Conservation (phyloP, 2,329 filamentous ascomycete genomes). For the Calonectria montana region DNA sequence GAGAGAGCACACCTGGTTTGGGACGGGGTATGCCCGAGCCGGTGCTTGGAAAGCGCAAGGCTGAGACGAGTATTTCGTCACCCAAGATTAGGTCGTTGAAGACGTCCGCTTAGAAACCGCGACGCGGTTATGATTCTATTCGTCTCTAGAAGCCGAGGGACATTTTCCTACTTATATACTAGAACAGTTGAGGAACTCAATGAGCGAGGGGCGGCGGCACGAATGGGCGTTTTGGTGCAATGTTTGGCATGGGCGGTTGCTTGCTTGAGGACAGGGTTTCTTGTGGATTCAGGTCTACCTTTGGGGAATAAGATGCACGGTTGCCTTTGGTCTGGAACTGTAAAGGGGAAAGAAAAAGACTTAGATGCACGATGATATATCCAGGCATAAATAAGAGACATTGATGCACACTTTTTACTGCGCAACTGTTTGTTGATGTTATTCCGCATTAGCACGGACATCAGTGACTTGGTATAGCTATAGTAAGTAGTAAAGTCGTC, state of each 20-base stretch:
- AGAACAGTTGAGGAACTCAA: background rate
- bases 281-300: background rate
- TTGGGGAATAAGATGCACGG: background rate
- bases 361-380: background rate
- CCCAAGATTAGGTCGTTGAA: constrained; percentile 52
- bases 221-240: constrained; percentile 22
- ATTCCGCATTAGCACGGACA: background rate
- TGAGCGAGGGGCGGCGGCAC: background rate
- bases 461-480: background rate
- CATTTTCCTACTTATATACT: background rate
- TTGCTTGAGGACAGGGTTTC: background rate
- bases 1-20: constrained; percentile 56
- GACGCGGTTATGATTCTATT: background rate
- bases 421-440: background rate
- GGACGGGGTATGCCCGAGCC: constrained; percentile 69
- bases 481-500: too few species aligned
- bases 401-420: background rate
- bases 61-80: constrained; percentile 65
- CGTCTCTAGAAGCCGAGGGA: background rate
- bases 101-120: constrained; percentile 43
- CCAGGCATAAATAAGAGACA: constrained; percentile 1
- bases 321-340: background rate
- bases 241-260: background rate
- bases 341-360: background rate
- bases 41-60: constrained; percentile 79